Base-by-base conservation (phyloP, 2,329 filamentous ascomycete species). In the Fusarium sp. region DNA sequence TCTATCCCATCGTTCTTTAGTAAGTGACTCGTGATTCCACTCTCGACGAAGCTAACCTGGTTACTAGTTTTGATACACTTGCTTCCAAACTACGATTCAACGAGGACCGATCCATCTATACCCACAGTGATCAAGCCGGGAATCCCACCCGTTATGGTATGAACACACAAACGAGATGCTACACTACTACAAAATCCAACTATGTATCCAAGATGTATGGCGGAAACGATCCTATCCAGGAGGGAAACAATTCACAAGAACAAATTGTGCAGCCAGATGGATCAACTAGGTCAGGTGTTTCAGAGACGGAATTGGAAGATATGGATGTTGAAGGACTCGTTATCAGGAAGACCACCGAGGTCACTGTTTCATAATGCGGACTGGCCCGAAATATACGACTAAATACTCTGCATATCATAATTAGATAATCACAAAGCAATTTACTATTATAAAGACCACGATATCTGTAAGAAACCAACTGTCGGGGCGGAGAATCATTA, bases 1-100 rank as follows among this genome's bases (percentile, higher is more conserved):
- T 82, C 2, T 83, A 82, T 24, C 81, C 81, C 0, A 73, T 81
- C 2, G 76, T 83, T 25, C 73, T 83, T 60, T 80, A 78, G 80
- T 82, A 61, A 68, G 80, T 57, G 3, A 4, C 2, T 30, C 4
- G 6, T 8, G 6, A 2, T 20, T 5, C 3, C 10, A 8, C 1
- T 6, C 3, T 4, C 3, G 32, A 12, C 2, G 8, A 24, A 34
- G 13, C 40, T 59, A 46, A 51, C 6, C 10, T 3, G 0, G 11
- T 9, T 14, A 4, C 3, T 6, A 76, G 78, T 18, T 77, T 79
- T 7, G 78, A 79, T 40, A 75, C 78, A 0, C 74, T 79, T 9
- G 78, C 77, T 8, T 79, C 78, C 0, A 79, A 78, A 41, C 56
- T 78, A 0, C 71, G 74, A 1, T 74, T 76, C 57, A 61, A 66